Conservation (phyloP, 1,139 yeast genomes). For the Yamadazyma dushanensis region DNA sequence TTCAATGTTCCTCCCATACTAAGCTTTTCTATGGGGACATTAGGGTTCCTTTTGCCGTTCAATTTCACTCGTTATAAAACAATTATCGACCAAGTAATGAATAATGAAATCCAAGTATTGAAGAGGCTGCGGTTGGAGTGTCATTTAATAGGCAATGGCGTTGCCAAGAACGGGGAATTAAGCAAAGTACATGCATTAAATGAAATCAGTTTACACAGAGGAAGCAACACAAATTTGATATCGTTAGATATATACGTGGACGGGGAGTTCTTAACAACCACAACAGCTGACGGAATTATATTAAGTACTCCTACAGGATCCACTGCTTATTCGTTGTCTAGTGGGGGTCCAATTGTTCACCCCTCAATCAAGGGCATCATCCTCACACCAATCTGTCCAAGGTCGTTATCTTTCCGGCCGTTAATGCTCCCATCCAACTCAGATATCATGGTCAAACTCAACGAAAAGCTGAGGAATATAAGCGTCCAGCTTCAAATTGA, state of each 20-base stretch:
- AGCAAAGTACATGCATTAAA: slow-evolving; percentile 74
- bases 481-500: slow-evolving; percentile 67
- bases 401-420: slow-evolving; percentile 86
- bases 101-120: slow-evolving; percentile 59
- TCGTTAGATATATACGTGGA: slow-evolving; percentile 80
- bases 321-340: slow-evolving; percentile 85
- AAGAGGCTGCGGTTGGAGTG: slow-evolving; percentile 80
- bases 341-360: slow-evolving; percentile 92
- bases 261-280: slow-evolving; percentile 79
- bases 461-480: slow-evolving; percentile 45
- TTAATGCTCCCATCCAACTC: slow-evolving; percentile 73
- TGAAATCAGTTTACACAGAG: slow-evolving; percentile 85
- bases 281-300: slow-evolving; percentile 88
- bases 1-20: slow-evolving; percentile 82
- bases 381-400: slow-evolving; percentile 86
- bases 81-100: slow-evolving; percentile 68
- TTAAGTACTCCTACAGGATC: slow-evolving; percentile 93
- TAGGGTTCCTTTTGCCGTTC: slow-evolving; percentile 89
- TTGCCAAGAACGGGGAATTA: slow-evolving; percentile 5
- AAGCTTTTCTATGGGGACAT: slow-evolving; percentile 86
- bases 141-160: slow-evolving; percentile 51
- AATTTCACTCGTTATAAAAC: slow-evolving; percentile 60
- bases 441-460: slow-evolving; percentile 65
- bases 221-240: slow-evolving; percentile 82
- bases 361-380: slow-evolving; percentile 83